Base-by-base conservation (phyloP, 306 rosid genomes). In the Trifolium fragiferum region DNA sequence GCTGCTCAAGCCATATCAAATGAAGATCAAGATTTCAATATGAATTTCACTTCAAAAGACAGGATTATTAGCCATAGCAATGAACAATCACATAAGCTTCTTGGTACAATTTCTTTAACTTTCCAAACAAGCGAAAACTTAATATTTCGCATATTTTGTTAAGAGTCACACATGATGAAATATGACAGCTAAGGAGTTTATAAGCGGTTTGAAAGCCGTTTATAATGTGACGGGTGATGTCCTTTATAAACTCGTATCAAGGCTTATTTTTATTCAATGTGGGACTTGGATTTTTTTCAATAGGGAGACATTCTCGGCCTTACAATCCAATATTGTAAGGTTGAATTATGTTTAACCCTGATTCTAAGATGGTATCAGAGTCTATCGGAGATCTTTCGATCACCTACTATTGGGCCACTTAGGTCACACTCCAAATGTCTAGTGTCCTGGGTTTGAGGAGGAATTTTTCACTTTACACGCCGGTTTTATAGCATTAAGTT, bases 1-100 rank as follows among this genome's bases (percentile, higher is more conserved):
- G 64, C 33, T 35, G 21, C 12, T 65, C 77, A 21, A 66, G 71
- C 71, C 35, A 43, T 43, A 20, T 66, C 55, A 41, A 21, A 15
- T 19, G 1, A 21, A 40, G 32, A 21, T 12, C 7, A 23, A 43
- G 35, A 13, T 23, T 66, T 66, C 38, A 13, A 66, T 41, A 7
- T 14, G 14, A 66, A 51, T 10, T 12, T 20, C 75, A 64, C 65
- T 69, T 77, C 85, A 64, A 21, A 68, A 55, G 67, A 41, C 33
- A 76, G 2, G 33, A 70, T 35, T 64, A 61, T 40, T 20, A 75
- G 23, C 74, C 71, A 63, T 0, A 62, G 63, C 59, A 74, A 38
- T 21, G 72, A 16, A 40, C 78, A 69, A 30, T 14, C 74, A 50
- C 77, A 65, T 1, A 6, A 78, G 62, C 46, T 33, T 66, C 43